These are phyloP conservation scores for Cryptococcus wingfieldii DNA, from an alignment of 1,284 basidiomycete species.

Conservation along the genomic window DNA sequence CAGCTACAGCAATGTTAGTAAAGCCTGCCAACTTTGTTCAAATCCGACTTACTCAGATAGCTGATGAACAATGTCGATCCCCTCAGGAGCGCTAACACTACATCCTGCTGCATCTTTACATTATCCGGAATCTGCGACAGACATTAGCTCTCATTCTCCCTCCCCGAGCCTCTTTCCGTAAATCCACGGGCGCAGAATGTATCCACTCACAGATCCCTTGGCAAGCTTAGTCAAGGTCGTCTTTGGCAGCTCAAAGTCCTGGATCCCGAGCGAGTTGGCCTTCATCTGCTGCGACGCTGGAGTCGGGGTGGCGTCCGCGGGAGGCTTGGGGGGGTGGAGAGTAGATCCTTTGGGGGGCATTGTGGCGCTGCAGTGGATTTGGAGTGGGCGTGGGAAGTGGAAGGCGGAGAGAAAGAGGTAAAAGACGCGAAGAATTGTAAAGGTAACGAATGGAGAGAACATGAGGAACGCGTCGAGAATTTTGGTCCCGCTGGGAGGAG, in stretches of 20 bases:
- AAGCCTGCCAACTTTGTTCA: neutral
- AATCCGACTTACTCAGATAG: conserved; percentile 64
- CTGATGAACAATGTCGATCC: conserved; percentile 87
- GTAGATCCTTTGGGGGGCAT: conserved; percentile 34
- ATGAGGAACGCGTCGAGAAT: neutral
- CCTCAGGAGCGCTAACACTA: conserved; percentile 71
- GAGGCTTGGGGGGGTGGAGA: conserved; percentile 14
- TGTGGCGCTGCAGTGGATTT: neutral
- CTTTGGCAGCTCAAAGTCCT: conserved; percentile 80
- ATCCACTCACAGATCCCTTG: conserved; percentile 59
- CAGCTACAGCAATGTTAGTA: conserved; percentile 51
- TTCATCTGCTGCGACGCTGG: conserved; percentile 34
- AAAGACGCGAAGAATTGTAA: neutral
- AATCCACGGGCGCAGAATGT: no score
- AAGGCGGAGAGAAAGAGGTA: neutral
- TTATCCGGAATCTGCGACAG: conserved; percentile 71
- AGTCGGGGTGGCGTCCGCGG: conserved; percentile 13
- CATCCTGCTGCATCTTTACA: conserved; percentile 81
- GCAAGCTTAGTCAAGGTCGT: conserved; percentile 75
- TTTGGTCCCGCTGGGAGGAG: no score
- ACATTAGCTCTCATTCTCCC: neutral
- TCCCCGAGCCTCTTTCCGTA: neutral
- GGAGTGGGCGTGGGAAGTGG: neutral
- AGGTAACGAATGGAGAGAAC: neutral
- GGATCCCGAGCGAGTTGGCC: conserved; percentile 52